Conservation (phyloP, 2,329 filamentous ascomycete genomes). For the Akanthomyces muscarius region DNA sequence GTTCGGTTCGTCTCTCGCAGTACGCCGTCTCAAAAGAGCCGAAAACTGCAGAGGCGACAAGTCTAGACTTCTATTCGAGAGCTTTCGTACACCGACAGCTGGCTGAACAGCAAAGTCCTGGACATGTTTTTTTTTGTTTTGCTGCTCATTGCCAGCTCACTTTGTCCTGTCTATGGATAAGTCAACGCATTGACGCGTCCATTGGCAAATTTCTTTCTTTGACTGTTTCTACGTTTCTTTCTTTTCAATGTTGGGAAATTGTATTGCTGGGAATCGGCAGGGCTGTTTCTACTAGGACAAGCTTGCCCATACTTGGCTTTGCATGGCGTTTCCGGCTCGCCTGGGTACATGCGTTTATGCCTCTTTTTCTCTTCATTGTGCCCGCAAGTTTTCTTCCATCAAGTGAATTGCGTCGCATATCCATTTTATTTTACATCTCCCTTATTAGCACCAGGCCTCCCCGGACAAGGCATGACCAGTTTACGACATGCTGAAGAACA, state of each 20-base stretch:
- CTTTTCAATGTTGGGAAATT: slow-evolving; percentile 28
- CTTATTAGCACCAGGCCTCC: slow-evolving; percentile 12
- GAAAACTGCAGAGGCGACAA: background rate
- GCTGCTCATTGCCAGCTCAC: slow-evolving; percentile 5
- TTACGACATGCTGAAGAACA: slow-evolving; percentile 17
- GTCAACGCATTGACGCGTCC: slow-evolving; percentile 5
- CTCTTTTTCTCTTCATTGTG: slow-evolving; percentile 23
- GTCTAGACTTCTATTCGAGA: background rate
- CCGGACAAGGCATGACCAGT: slow-evolving; percentile 11
- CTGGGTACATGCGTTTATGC: slow-evolving; percentile 26
- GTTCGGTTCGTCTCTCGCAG: slow-evolving; percentile 15
- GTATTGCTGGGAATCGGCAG: slow-evolving; percentile 24
- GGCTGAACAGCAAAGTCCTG: background rate
- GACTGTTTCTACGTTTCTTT: slow-evolving; percentile 23
- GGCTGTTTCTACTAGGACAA: slow-evolving; percentile 22
- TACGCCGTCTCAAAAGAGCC: background rate
- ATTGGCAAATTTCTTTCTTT: slow-evolving; percentile 25
- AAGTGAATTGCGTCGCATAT: background rate
- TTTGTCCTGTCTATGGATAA: slow-evolving; percentile 1
- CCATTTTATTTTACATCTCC: slow-evolving; percentile 14
- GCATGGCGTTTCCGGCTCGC: slow-evolving; percentile 29
- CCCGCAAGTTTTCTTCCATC: background rate
- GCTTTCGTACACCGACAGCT: background rate
- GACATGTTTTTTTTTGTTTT: slow-evolving; percentile 20
- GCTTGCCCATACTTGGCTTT: slow-evolving; percentile 21